Evolutionary conservation across 208 protist genomes (phyloP).

Genomic region (Porcisia hertigi): DNA sequence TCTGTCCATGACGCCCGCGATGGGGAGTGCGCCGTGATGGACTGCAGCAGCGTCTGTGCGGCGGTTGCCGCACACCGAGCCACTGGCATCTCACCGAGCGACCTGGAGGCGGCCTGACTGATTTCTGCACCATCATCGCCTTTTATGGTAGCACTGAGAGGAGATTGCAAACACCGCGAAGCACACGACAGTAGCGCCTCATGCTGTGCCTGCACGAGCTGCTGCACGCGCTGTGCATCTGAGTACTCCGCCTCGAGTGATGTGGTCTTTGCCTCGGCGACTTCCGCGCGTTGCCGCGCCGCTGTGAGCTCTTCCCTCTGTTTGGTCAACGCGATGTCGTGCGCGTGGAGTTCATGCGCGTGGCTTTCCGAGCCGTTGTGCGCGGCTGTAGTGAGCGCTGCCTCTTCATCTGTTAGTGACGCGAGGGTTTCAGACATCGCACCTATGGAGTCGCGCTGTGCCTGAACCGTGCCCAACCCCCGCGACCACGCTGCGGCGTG

Average conservation of each 20-base stretch:
- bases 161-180: not conserved
- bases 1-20: not conserved
- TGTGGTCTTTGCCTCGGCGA: slow-evolving; percentile 1
- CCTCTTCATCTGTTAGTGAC: not conserved
- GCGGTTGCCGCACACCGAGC: not conserved
- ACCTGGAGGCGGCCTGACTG: not conserved
- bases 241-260: slow-evolving; percentile 18
- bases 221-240: slow-evolving; percentile 1
- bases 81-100: not conserved
- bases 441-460: slow-evolving; percentile 10
- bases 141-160: not conserved
- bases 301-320: slow-evolving; percentile 11
- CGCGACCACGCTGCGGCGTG: slow-evolving; percentile 29
- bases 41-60: not conserved
- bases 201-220: slow-evolving; percentile 7
- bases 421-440: not conserved
- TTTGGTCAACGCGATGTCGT: slow-evolving; percentile 8
- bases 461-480: slow-evolving; percentile 14
- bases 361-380: slow-evolving; percentile 6
- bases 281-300: slow-evolving; percentile 13
- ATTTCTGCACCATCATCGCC: not conserved
- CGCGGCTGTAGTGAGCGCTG: not conserved
- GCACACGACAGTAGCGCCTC: slow-evolving; percentile 2
- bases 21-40: not conserved
- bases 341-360: not conserved